Base-by-base conservation (phyloP, 225 moss, liverwort and hornwort species). In the Physcomitrium patens region DNA sequence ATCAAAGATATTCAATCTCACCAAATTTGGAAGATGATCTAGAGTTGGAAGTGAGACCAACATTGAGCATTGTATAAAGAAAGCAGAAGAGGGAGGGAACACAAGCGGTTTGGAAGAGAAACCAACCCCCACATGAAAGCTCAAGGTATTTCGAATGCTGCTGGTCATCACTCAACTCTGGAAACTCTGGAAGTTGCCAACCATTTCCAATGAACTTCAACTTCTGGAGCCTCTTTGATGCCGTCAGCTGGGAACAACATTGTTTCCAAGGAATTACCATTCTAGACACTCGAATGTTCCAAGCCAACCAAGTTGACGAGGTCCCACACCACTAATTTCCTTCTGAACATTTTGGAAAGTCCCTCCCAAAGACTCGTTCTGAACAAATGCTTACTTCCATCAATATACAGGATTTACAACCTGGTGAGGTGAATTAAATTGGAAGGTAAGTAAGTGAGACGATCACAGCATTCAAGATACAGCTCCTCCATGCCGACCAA, bases 11-110 rank as follows among this genome's bases (percentile, higher is more conserved):
- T 76, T 28, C 44, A 76, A 26, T 0, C 8, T 47, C 47, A 76
- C 66, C 67, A 76, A 3, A 57, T 68, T 10, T 19, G 24, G 8
- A 67, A 76, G 67, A 67, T 67, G 9, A 59, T 76, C 76, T 0
- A 76, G 76, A 68, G 66, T 47, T 7, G 76, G 76, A 76, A 76
- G 67, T 0, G 47, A n/a, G n/a, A n/a, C n/a, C n/a, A n/a, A n/a
- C n/a, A n/a, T n/a, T n/a, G n/a, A n/a, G n/a, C n/a, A n/a, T 1
- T 7, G 1, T 0, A 76, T 67, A 2, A 57, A 48, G 67, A 76
- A 76, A 1, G 76, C 0, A 76, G 67, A 76, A 57, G 20, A 27
- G 66, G 76, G 31, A 76, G 50, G 0, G 68, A 58, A 67, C 28
- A 76, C 14, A n/a, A n/a, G 76, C 49, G 37, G n/a, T n/a, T n/a